Evolutionary conservation across 768 basidiomycete species (phyloP).

Genomic region (Leccinum fibrillosum): DNA sequence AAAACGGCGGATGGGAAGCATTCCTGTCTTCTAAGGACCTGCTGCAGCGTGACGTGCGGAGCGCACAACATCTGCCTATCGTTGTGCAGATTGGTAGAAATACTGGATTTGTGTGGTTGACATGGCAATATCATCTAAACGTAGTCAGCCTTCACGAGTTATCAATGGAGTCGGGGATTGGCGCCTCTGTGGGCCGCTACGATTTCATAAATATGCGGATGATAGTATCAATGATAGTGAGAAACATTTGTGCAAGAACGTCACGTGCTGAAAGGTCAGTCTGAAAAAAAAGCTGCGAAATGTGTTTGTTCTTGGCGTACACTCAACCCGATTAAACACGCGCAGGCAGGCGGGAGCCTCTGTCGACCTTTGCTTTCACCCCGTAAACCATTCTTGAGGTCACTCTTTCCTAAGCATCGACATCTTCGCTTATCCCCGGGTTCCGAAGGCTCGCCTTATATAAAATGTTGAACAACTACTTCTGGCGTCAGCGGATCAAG

Average conservation of each 20-base stretch:
- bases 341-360: constrained; percentile 1
- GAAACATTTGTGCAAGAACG: not conserved
- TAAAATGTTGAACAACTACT: constrained; percentile 30
- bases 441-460: constrained; percentile 7
- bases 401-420: not conserved
- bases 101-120: no score
- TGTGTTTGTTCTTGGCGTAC: constrained; percentile 1
- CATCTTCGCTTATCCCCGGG: not conserved
- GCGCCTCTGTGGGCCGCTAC: no score
- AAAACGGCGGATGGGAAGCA: constrained; percentile 99
- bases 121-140: no score
- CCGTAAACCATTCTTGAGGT: not conserved
- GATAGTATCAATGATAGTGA: no score
- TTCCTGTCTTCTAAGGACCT: constrained; percentile 98
- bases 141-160: no score
- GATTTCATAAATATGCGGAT: no score
- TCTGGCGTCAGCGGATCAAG: constrained; percentile 31
- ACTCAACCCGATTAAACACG: not conserved
- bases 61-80: no score
- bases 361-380: not conserved
- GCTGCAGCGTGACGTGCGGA: no score
- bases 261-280: not conserved
- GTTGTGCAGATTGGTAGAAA: no score
- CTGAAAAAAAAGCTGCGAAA: constrained; percentile 2
- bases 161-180: no score